Base-by-base conservation (phyloP, 2,329 filamentous ascomycete genomes). In the Pseudopithomyces maydicus region DNA sequence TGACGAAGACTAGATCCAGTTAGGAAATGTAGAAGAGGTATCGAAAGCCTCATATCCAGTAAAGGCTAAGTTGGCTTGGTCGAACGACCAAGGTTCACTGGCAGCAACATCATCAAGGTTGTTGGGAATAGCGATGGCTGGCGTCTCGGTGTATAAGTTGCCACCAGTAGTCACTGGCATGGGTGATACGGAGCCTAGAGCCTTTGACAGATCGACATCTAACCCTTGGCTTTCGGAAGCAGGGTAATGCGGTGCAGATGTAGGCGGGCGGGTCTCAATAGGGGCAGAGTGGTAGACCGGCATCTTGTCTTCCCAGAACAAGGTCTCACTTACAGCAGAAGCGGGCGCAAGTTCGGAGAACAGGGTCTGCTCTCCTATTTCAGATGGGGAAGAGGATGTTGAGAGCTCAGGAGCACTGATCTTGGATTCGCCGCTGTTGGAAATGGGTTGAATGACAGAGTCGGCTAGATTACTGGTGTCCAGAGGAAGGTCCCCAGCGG, bases 401-500 rank as follows among this genome's bases (percentile, higher is more conserved):
- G 68, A 70, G n/a, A 78, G 70, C 26, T 74, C 74, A 26, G 75
- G 75, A 14, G 69, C 70, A 57, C 75, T 77, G 43, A 73, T 70
- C 48, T 72, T 76, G 0, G 76, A 78, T 56, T 78, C 76, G 22
- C 76, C 76, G 52, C 74, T 77, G 44, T 77, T 73, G 10, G 76
- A 78, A 14, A 74, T 71, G 2, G 74, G 74, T 58, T 78, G 74
- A 2, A 70, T 56, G 53, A 74, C 61, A 39, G 61, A 69, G 46
- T 76, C 68, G 36, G 59, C 68, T 36, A 77, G 65, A 60, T 75
- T 75, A 57, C 62, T 74, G n/a, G 75, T 70, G 46, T 74, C 70
- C 14, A 78, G 62, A 6, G 76, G 76, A 32, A 78, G 70, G 54
- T 78, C 76, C 4, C 70, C 70, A 52, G 76, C 74, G 47, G 74